Conservation (phyloP, 768 basidiomycete species). For the Mrakia gelida region DNA sequence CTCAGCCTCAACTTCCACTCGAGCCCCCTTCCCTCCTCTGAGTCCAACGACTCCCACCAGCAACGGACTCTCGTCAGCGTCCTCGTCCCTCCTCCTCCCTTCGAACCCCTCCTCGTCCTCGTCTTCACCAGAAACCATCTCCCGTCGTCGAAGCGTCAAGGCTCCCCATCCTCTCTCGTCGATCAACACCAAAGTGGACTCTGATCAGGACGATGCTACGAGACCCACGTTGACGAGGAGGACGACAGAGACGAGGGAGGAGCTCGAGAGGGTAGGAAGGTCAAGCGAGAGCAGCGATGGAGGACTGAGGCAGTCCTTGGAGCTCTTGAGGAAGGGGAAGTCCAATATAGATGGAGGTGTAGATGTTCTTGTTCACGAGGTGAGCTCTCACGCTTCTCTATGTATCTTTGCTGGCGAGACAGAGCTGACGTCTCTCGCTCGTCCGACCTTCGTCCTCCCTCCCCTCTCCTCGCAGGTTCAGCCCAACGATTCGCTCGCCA, state of each 20-base stretch:
- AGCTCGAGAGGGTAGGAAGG: constrained; percentile 1
- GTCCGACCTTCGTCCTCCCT: background rate
- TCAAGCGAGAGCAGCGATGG: background rate
- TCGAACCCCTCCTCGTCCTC: background rate
- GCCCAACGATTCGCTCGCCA: constrained; percentile 72
- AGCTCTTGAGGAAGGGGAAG: constrained; percentile 9
- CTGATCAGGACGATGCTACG: background rate
- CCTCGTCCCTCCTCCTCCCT: background rate
- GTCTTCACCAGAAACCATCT: background rate
- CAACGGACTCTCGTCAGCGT: background rate
- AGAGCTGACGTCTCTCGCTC: background rate
- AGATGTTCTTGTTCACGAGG: constrained; percentile 48
- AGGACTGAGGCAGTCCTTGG: background rate
- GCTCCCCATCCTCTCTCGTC: background rate
- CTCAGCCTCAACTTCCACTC: background rate
- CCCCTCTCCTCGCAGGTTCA: constrained; percentile 51
- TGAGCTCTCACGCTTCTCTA: constrained; percentile 22
- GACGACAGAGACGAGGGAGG: constrained; percentile 24
- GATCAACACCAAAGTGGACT: background rate
- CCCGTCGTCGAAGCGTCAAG: background rate
- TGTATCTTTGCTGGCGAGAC: no score
- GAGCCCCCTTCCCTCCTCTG: background rate
- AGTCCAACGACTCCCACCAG: no score
- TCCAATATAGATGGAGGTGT: constrained; percentile 35
- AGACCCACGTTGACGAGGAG: constrained; percentile 17